Evolutionary conservation across 2,329 filamentous ascomycete species (phyloP).

Genomic region (Ophiostoma fasciatum): DNA sequence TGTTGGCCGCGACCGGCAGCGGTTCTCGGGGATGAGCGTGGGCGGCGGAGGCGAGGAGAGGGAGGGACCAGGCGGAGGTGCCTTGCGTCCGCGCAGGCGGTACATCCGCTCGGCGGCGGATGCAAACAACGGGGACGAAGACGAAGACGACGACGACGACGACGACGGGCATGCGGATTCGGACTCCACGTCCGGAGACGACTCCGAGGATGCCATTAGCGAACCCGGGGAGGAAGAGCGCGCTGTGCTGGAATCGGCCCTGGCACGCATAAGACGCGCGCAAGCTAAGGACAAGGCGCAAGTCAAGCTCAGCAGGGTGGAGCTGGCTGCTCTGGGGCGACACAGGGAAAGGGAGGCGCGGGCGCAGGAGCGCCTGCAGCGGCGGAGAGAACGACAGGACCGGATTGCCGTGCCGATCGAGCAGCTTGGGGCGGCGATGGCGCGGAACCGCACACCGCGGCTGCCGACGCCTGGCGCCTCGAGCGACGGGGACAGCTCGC

Average conservation of each 20-base stretch:
- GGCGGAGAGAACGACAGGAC: conserved; percentile 19
- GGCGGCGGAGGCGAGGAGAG: conserved; percentile 38
- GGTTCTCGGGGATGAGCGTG: conserved; percentile 38
- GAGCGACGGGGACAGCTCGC: conserved; percentile 16
- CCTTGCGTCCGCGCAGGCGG: conserved; percentile 20
- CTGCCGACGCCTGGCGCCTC: conserved; percentile 11
- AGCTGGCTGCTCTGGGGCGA: conserved; percentile 66
- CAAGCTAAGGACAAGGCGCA: conserved; percentile 62
- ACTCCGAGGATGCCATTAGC: conserved; percentile 29
- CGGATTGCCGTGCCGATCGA: conserved; percentile 39
- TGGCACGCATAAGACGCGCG: conserved; percentile 67
- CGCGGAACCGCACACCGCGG: conserved; percentile 18
- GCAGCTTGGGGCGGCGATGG: conserved; percentile 31
- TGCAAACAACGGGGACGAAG: no score
- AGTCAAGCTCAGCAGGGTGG: conserved; percentile 64
- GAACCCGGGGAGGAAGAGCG: conserved; percentile 41
- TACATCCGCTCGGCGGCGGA: conserved; percentile 22
- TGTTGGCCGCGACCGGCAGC: conserved; percentile 42
- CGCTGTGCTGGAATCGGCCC: conserved; percentile 58
- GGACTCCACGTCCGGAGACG: conserved; percentile 25
- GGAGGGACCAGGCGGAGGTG: conserved; percentile 12
- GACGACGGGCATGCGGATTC: neutral
- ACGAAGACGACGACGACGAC: conserved; percentile 4
- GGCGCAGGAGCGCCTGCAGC: conserved; percentile 19
- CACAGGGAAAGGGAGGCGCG: conserved; percentile 44